Conservation (phyloP, 2,329 filamentous ascomycete genomes). For the Microdochium nivale region DNA sequence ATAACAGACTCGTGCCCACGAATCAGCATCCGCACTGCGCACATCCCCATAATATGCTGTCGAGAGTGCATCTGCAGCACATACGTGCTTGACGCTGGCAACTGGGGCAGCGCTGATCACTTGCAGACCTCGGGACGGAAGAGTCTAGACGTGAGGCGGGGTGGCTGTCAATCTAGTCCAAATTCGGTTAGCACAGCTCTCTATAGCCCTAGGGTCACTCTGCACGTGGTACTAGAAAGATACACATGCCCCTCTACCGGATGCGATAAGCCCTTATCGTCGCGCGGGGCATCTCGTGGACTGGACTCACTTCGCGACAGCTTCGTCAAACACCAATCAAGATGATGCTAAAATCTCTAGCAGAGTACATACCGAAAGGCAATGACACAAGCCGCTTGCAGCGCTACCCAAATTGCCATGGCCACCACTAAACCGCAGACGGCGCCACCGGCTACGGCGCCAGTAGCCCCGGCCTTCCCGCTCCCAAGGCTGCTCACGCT, state of each 20-base stretch:
- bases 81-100: too few species aligned
- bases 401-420: too few species aligned
- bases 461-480: constrained; percentile 25
- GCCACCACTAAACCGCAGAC: not conserved
- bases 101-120: not conserved
- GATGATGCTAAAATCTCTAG: too few species aligned
- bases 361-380: too few species aligned
- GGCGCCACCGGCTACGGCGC: constrained; percentile 6
- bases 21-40: not conserved
- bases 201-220: not conserved
- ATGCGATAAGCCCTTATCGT: not conserved
- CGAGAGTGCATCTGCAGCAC: not conserved
- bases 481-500: constrained; percentile 59
- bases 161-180: not conserved
- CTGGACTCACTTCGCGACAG: not conserved
- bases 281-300: not conserved
- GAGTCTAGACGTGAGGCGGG: too few species aligned
- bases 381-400: too few species aligned
- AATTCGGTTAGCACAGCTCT: not conserved
- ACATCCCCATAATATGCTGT: not conserved
- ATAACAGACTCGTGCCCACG: too few species aligned
- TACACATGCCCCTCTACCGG: not conserved
- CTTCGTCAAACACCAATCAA: not conserved
- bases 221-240: not conserved
- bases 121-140: too few species aligned